Base-by-base conservation (phyloP, 2,329 filamentous ascomycete genomes). In the Mycosphaerelloides madeirae region DNA sequence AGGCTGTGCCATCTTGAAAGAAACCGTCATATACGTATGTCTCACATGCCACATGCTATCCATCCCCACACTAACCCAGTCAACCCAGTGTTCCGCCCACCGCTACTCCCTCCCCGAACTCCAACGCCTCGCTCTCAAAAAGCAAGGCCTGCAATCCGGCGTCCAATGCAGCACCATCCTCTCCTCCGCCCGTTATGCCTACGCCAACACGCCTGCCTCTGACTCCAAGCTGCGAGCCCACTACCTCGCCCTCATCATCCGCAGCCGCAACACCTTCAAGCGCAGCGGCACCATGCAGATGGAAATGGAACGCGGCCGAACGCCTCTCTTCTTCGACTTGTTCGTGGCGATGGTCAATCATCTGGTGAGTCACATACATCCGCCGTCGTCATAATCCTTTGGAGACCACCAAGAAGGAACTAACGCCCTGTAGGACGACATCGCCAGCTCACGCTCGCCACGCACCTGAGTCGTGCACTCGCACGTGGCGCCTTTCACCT, bases 291-390 rank as follows among this genome's bases (percentile, higher is more conserved):
- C 89, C 3, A 95, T 95, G 89, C 90, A 95, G 69, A 80, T 87
- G 56, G 89, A 95, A 71, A 95, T 96, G 89, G 85, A 85, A 65
- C 80, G 81, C 50, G 90, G 90, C 20, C 87, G 87, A 42, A 85
- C 85, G 61, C 47, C 58, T 14, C 74, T 95, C 47, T 95, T 95
- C 72, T 96, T 95, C 64, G 90, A 95, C 63, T 74, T 95, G 34
- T 96, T 95, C 65, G 90, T 95, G 39, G 88, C 90, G 14, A 80
- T 95, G 69, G 89, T 86, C 69, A 95, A 95, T 65, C 87, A 95
- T 63, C 85, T 95, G 62, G 87, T 75, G 81, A 65, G 84, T 68
- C 46, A 35, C 33, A 12, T 20, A 22, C 14, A 6, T 19, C 25
- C 11, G 20, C 34, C 34, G 37, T 29, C 40, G 32, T 25, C 36